Percentiles rank a stretch among this genome's conserved stretches.
These are phyloP conservation scores for Gloeostereum incarnatum DNA, from an alignment of 768 basidiomycete genomes.

Conservation along the genomic window DNA sequence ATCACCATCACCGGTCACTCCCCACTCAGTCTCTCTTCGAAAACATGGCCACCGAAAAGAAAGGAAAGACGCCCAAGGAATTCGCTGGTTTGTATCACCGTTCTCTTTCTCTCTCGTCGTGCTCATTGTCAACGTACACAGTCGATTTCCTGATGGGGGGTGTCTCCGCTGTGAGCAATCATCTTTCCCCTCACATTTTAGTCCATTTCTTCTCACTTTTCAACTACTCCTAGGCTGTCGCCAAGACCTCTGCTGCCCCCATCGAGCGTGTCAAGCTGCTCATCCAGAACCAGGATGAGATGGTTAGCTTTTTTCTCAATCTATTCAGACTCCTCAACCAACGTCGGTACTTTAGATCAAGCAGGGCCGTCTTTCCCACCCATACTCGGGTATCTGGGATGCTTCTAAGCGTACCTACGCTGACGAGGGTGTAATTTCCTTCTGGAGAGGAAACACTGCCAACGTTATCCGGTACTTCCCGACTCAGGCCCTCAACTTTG, in stretches of 20 bases:
- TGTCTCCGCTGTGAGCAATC: conserved; percentile 71
- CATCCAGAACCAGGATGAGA: conserved; percentile 99
- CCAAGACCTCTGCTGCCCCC: conserved; percentile 98
- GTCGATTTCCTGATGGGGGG: conserved; percentile 96
- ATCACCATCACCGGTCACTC: too few species aligned
- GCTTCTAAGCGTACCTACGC: conserved; percentile 88
- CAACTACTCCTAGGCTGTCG: conserved; percentile 66
- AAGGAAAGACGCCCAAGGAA: conserved; percentile 84
- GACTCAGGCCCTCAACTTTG: conserved; percentile 98
- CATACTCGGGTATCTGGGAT: conserved; percentile 95
- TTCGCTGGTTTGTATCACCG: conserved; percentile 58
- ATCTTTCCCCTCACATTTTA: not conserved
- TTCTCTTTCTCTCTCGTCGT: conserved; percentile 8
- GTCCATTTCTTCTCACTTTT: conserved; percentile 12
- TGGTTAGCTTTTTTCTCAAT: conserved; percentile 44
- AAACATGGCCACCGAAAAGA: conserved; percentile 80
- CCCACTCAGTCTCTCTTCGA: too few species aligned
- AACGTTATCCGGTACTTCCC: conserved; percentile 99
- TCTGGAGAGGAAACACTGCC: conserved; percentile 99
- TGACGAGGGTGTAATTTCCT: conserved; percentile 90
- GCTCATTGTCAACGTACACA: conserved; percentile 23
- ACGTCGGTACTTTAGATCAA: conserved; percentile 66
- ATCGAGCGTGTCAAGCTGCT: conserved; percentile 99
- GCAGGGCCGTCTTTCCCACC: conserved; percentile 92
- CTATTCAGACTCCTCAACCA: conserved; percentile 21